A percentile compares a stretch with the other conserved stretches of the same genome.
Evolutionary conservation across 768 basidiomycete species (phyloP).

Genomic region (Panellus pusillus): DNA sequence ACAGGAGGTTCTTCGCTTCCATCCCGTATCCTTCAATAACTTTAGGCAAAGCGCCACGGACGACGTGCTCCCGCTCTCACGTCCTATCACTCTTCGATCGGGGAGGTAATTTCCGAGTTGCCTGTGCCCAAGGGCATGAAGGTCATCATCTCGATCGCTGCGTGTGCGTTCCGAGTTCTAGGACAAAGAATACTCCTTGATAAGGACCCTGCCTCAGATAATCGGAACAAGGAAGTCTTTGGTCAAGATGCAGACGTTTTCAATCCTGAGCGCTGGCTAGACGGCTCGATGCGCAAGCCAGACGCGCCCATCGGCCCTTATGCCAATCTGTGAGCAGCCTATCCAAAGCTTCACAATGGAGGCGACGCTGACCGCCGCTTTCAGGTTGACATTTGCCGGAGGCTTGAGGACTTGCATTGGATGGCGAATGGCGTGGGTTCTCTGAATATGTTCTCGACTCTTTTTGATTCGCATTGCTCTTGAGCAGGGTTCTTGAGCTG

Average conservation of each 20-base stretch:
- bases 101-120: slow-evolving; percentile 39
- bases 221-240: slow-evolving; percentile 36
- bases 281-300: slow-evolving; percentile 24
- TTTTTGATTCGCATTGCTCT: not conserved
- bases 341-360: not conserved
- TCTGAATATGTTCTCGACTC: not conserved
- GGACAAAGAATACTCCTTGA: too few relatives aligned
- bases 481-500: slow-evolving; percentile 44
- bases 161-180: slow-evolving; percentile 22
- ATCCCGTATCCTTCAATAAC: slow-evolving; percentile 25
- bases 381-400: slow-evolving; percentile 27
- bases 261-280: slow-evolving; percentile 42
- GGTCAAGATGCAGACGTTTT: slow-evolving; percentile 42
- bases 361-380: not conserved
- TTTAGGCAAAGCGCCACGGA: slow-evolving; percentile 45
- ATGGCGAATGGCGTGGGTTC: slow-evolving; percentile 30
- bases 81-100: slow-evolving; percentile 17
- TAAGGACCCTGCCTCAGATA: slow-evolving; percentile 26
- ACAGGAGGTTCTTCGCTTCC: slow-evolving; percentile 34
- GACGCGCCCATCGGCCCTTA: slow-evolving; percentile 32
- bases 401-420: slow-evolving; percentile 29
- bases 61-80: slow-evolving; percentile 48
- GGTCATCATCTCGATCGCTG: slow-evolving; percentile 49
- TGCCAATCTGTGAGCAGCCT: slow-evolving; percentile 32
- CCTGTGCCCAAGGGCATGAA: slow-evolving; percentile 52